phyloP scores from a whole-genome alignment of 225 moss, liverwort and hornwort species.

The Rhytidiadelphus loreus region DNA sequence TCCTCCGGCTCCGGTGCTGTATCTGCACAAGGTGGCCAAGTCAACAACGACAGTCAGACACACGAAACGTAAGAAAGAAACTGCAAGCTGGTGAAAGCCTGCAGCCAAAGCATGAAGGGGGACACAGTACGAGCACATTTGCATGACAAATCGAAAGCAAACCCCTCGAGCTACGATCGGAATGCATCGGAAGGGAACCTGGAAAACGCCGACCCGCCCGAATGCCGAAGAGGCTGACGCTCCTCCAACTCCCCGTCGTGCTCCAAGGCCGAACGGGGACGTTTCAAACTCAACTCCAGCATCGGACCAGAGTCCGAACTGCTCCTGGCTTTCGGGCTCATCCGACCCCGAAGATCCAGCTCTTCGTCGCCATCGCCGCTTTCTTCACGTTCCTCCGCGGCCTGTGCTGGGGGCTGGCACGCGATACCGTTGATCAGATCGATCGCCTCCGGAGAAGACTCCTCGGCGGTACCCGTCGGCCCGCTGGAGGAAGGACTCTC shows the following conservation, averaged over 20 bases:
- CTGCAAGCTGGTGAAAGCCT: background rate
- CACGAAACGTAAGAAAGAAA: background rate
- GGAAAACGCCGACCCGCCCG: constrained; percentile 92
- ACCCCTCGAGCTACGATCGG: background rate
- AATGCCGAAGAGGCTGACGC: constrained; percentile 68
- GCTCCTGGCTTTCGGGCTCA: constrained; percentile 44
- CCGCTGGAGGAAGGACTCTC: constrained; percentile 34
- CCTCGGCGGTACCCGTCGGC: constrained; percentile 15
- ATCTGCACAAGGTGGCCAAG: constrained; percentile 21
- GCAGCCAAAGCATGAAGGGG: background rate
- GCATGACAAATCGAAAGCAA: background rate
- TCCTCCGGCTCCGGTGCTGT: constrained; percentile 64
- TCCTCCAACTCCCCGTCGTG: constrained; percentile 47
- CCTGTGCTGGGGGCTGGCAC: constrained; percentile 24
- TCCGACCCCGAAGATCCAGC: constrained; percentile 38
- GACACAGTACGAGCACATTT: background rate
- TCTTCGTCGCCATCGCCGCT: constrained; percentile 43
- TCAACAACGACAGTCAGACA: background rate
- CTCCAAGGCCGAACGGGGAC: constrained; percentile 49
- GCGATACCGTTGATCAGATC: constrained; percentile 83
- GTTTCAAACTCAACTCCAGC: constrained; percentile 82
- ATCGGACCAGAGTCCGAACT: constrained; percentile 48
- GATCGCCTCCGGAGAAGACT: constrained; percentile 43
- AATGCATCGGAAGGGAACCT: constrained; percentile 28
- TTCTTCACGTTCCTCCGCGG: constrained; percentile 12